phyloP scores from a whole-genome alignment of 805 yeast species.

The Schwanniomyces polymorphus region DNA sequence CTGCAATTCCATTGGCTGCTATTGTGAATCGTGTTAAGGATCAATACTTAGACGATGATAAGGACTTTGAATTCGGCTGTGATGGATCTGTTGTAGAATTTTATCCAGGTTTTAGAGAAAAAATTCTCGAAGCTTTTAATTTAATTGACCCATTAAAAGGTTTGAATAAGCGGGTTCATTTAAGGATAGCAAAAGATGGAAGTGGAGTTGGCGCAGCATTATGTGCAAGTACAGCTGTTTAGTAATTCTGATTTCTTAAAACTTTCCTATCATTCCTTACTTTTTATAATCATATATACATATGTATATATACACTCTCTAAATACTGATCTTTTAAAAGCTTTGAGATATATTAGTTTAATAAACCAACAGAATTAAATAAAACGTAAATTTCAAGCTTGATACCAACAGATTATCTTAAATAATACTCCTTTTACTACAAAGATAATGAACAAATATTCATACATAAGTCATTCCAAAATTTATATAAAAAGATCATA shows the following conservation, averaged over 20 bases:
- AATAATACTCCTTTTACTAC: too few relatives aligned
- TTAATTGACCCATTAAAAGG: conserved; percentile 71
- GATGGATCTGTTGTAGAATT: conserved; percentile 94
- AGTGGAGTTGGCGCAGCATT: conserved; percentile 97
- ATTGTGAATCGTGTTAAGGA: conserved; percentile 69
- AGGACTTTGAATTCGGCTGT: conserved; percentile 88
- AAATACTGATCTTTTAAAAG: too few relatives aligned
- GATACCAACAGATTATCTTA: too few relatives aligned
- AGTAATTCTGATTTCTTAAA: not conserved
- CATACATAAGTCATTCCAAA: too few relatives aligned
- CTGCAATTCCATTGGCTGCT: conserved; percentile 90
- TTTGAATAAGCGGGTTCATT: conserved; percentile 69
- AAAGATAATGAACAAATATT: too few relatives aligned
- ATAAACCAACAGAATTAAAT: too few relatives aligned
- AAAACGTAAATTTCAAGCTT: too few relatives aligned
- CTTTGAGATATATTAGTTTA: too few relatives aligned
- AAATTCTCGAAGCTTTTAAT: conserved; percentile 76
- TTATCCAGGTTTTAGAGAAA: conserved; percentile 85
- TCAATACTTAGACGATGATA: conserved; percentile 46
- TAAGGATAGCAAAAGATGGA: conserved; percentile 90
- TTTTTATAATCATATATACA: too few relatives aligned
- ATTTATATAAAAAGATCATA: too few relatives aligned
- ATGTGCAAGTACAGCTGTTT: conserved; percentile 57
- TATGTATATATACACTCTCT: too few relatives aligned
- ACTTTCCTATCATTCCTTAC: too few relatives aligned